Evolutionary conservation across 2,329 filamentous ascomycete genomes (phyloP).

Genomic region (Ceratocystis colombiana): DNA sequence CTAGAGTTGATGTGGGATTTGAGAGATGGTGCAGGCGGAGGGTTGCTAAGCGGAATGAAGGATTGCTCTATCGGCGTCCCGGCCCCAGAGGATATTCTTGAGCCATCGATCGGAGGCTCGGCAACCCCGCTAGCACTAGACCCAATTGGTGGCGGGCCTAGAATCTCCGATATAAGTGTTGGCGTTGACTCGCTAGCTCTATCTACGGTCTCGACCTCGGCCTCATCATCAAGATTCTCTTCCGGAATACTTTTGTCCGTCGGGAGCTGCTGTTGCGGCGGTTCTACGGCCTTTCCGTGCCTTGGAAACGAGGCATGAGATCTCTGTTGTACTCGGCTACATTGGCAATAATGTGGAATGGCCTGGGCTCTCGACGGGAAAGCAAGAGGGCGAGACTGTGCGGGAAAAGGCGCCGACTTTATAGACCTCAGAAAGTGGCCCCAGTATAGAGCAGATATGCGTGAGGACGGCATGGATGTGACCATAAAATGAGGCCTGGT

Average conservation of each 20-base stretch:
- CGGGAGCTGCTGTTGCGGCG: background rate
- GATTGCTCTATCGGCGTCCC: background rate
- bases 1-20: background rate
- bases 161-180: conserved; percentile 11
- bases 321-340: conserved; percentile 2
- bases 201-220: background rate
- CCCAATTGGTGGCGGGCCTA: background rate
- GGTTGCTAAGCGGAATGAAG: background rate
- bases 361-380: background rate
- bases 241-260: background rate
- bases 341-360: background rate
- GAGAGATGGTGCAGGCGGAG: background rate
- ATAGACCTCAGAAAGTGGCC: background rate
- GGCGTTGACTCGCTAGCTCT: background rate
- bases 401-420: background rate
- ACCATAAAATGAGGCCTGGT: background rate
- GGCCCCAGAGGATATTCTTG: background rate
- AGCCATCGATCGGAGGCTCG: background rate
- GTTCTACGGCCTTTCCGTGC: conserved; percentile 26
- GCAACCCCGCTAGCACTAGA: background rate
- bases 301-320: conserved; percentile 21
- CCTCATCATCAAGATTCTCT: background rate
- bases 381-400: background rate
- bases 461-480: background rate
- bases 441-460: background rate